A percentile compares a stretch with the other conserved stretches of the same genome.
These are phyloP conservation scores for Diplodia corticola DNA, from an alignment of 2,329 filamentous ascomycete genomes.

Conservation along the genomic window DNA sequence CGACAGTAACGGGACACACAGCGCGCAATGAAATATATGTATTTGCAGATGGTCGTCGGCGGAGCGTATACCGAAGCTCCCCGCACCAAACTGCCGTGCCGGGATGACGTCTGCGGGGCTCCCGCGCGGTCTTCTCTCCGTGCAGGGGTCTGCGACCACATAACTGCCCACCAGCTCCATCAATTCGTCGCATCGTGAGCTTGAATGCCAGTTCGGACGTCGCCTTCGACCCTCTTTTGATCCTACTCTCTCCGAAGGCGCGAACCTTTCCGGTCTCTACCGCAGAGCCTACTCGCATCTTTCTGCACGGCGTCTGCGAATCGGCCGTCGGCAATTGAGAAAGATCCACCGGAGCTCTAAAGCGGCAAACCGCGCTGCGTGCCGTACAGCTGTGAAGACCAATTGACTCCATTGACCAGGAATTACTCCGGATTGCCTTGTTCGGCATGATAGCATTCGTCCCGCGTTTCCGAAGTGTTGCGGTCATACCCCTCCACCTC, in stretches of 20 bases:
- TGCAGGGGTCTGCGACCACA: neutral
- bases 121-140: constrained; percentile 13
- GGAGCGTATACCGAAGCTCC: constrained; percentile 15
- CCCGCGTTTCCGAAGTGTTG: neutral
- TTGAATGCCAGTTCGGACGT: neutral
- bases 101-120: constrained; percentile 18
- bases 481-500: neutral
- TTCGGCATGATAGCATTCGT: neutral
- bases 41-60: neutral
- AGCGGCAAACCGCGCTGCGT: neutral
- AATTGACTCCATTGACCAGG: neutral
- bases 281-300: too few species aligned
- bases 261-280: neutral
- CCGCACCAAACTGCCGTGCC: neutral
- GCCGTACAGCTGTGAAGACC: neutral
- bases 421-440: neutral
- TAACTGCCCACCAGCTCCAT: constrained; percentile 9
- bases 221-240: neutral
- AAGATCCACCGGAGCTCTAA: neutral
- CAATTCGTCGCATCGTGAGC: constrained; percentile 13
- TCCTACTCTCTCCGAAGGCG: neutral
- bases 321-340: constrained; percentile 15
- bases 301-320: neutral
- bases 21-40: constrained; percentile 14
- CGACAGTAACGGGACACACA: neutral